Base-by-base conservation (phyloP, 768 basidiomycete species). In the Amanita phalloides region DNA sequence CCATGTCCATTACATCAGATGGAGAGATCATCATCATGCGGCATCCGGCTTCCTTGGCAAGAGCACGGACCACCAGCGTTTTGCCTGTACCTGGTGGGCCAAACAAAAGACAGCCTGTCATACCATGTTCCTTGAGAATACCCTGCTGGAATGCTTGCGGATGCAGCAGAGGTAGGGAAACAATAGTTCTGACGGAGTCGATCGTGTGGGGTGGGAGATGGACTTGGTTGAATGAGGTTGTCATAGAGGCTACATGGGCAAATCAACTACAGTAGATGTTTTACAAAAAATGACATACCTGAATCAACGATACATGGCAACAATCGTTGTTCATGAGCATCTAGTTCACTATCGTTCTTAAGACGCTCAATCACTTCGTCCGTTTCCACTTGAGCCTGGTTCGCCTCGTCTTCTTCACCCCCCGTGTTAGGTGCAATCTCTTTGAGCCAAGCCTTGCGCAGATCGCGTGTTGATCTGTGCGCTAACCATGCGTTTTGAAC, bases 1-100 rank as follows among this genome's bases (percentile, higher is more conserved):
- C 90, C 90, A 94, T 94, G 63, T 96, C 92, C 83, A 94, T 91
- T 43, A 97, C 88, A 62, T 97, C 93, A 8, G 91, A 90, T 5
- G 93, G 90, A 41, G 88, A 85, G 45, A 97, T 75, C 9, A 83
- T 79, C 61, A 97, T 68, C 93, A 97, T 97, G 46, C 90, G 77
- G 58, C 91, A 93, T 3, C 92, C 94, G 45, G 90, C 90, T 65
- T 96, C 93, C 60, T 86, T 88, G 2, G 94, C 94, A 8, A 97
- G 75, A 17, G 93, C 93, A 44, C 91, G 81, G 8, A 91, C 90
- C 8, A 92, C 76, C 13, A 94, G 70, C 0, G 92, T 94, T 67
- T 95, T 95, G 2, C 93, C 93, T 9, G 77, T 79, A 39, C 93
- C 93, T 13, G 90, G 92, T 48, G 93, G 93, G 4, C 93, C 93